A percentile compares a stretch with the other conserved stretches of the same genome.
Evolutionary conservation across 495 filamentous ascomycete genomes (phyloP).

Genomic region (Xylaria sp.): DNA sequence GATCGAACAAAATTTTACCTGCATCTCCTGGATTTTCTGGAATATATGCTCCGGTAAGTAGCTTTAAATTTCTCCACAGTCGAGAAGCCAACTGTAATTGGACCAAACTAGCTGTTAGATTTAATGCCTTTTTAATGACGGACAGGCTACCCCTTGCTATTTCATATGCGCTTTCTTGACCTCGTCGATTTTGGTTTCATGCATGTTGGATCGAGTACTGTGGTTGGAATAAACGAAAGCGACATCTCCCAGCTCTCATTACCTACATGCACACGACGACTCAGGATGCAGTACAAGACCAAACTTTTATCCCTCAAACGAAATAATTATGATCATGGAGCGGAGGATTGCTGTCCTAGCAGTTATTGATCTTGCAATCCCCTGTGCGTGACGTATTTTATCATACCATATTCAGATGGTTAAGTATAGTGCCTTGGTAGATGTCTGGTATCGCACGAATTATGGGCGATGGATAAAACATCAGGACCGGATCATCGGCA

Average conservation of each 20-base stretch:
- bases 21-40: not conserved
- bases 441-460: not conserved
- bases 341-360: not conserved
- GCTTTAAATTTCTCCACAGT: conserved; percentile 12
- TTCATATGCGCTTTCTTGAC: not conserved
- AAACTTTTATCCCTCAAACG: not conserved
- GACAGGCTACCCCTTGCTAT: not conserved
- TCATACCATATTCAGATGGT: no score
- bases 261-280: not conserved
- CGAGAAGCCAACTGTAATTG: conserved; percentile 1
- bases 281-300: not conserved
- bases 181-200: not conserved
- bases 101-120: not conserved
- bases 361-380: not conserved
- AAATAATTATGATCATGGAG: not conserved
- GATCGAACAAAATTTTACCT: not conserved
- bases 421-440: no score
- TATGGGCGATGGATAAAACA: not conserved
- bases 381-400: not conserved
- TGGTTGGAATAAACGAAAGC: not conserved
- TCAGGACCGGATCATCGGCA: not conserved
- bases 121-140: not conserved
- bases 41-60: conserved; percentile 10
- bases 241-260: not conserved
- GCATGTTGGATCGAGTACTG: not conserved